phyloP scores from a whole-genome alignment of 148 eudicot species.

The Chenopodium suecicum region DNA sequence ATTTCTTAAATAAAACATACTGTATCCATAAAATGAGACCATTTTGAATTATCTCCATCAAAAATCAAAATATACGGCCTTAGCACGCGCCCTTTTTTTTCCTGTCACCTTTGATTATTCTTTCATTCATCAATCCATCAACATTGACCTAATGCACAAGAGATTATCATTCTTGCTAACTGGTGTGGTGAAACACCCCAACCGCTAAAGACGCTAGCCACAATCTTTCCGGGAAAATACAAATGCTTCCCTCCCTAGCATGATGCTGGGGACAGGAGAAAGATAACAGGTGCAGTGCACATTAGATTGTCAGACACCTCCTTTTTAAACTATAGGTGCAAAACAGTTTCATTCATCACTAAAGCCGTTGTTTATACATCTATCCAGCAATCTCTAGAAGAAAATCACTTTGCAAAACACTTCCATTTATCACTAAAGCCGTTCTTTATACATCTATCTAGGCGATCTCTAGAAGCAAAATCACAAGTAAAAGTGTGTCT shows the following conservation, averaged over 20 bases:
- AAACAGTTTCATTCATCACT: conserved; percentile 8
- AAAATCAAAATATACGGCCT: too few relatives aligned
- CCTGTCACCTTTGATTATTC: too few relatives aligned
- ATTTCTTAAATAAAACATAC: too few relatives aligned
- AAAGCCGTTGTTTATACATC: conserved; percentile 12
- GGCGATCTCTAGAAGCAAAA: background rate
- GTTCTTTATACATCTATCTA: conserved; percentile 9
- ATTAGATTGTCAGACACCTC: background rate
- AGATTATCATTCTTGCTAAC: background rate
- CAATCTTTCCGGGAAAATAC: background rate
- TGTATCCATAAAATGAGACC: too few relatives aligned
- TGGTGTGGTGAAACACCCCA: background rate
- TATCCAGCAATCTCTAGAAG: background rate
- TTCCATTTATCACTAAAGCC: conserved; percentile 2
- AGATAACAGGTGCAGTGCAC: background rate
- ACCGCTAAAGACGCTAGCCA: too few relatives aligned
- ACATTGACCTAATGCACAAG: background rate
- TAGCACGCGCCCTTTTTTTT: too few relatives aligned
- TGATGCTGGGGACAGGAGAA: background rate
- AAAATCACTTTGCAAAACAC: background rate
- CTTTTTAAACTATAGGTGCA: background rate
- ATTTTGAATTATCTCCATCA: too few relatives aligned
- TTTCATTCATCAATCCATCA: background rate
- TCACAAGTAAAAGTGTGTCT: background rate
- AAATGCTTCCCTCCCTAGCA: background rate